Evolutionary conservation across 352 stramenopile genomes (phyloP).

Genomic region (Albugo laibachii): DNA sequence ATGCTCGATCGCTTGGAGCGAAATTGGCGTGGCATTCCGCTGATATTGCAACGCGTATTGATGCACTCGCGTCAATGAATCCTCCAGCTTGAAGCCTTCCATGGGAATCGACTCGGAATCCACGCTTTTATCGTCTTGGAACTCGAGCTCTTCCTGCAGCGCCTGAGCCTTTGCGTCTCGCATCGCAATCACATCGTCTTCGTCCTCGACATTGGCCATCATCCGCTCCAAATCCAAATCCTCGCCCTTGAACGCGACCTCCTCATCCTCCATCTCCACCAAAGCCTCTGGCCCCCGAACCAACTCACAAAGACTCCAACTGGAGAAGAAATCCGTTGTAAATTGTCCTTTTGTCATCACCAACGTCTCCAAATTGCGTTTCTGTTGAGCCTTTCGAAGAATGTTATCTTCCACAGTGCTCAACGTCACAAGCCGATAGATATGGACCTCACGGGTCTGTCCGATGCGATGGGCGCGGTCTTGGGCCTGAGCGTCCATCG

Average conservation of each 20-base stretch:
- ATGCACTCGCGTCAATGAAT: constrained; percentile 85
- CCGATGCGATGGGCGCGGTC: constrained; percentile 96
- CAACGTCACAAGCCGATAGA: constrained; percentile 95
- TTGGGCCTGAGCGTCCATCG: constrained; percentile 89
- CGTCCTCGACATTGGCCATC: constrained; percentile 91
- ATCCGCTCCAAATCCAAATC: constrained; percentile 59
- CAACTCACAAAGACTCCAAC: constrained; percentile 78
- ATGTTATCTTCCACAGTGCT: constrained; percentile 99
- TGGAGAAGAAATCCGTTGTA: constrained; percentile 70
- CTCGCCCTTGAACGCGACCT: constrained; percentile 9
- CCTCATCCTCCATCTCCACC: constrained; percentile 2
- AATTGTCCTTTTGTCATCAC: constrained; percentile 67
- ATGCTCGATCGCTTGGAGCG: constrained; percentile 34
- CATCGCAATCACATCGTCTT: constrained; percentile 88
- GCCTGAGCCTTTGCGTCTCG: constrained; percentile 46
- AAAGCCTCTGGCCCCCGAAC: constrained; percentile 18
- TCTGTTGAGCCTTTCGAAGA: constrained; percentile 95
- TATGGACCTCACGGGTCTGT: constrained; percentile 96
- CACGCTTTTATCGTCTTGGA: constrained; percentile 24
- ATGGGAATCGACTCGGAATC: constrained; percentile 22
- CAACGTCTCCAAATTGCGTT: constrained; percentile 92
- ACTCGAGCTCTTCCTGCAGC: constrained; percentile 32
- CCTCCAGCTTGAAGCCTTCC: constrained; percentile 66
- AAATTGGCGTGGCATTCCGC: constrained; percentile 79
- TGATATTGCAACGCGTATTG: constrained; percentile 85